phyloP scores from a whole-genome alignment of 257 asterid genomes.

The Apocynum venetum region DNA sequence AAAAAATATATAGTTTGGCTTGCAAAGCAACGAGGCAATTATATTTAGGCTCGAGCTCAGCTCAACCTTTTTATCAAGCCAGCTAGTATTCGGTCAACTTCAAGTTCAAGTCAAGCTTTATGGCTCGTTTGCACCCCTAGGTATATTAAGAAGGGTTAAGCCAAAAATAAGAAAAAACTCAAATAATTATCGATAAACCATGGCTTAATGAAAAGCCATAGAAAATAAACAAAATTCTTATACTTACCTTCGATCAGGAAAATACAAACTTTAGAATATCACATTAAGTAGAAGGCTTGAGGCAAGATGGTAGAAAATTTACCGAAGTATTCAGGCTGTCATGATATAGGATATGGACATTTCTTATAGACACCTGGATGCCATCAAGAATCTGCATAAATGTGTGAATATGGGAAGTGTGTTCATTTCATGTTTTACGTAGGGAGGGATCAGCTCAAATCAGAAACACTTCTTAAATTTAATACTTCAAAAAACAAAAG shows the following conservation, averaged over 20 bases:
- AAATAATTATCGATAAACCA: not conserved
- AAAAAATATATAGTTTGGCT: too few species aligned
- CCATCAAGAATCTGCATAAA: conserved; percentile 77
- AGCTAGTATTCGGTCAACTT: too few species aligned
- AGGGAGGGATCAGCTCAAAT: conserved; percentile 10
- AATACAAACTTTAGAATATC: not conserved
- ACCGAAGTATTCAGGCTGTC: conserved; percentile 57
- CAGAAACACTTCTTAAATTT: conserved; percentile 7
- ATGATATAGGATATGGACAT: conserved; percentile 66
- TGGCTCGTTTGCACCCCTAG: too few species aligned
- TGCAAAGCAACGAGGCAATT: too few species aligned
- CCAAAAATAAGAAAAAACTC: not conserved
- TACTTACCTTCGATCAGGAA: not conserved
- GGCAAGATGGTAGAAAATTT: conserved; percentile 22
- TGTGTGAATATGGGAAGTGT: conserved; percentile 7
- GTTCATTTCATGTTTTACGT: not conserved
- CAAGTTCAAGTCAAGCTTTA: too few species aligned
- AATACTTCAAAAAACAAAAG: not conserved
- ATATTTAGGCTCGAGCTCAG: too few species aligned
- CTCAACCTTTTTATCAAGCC: too few species aligned
- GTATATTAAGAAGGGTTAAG: not conserved
- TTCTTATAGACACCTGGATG: conserved; percentile 86
- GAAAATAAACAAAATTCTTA: not conserved
- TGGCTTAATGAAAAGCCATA: not conserved
- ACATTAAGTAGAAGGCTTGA: too few species aligned